Conservation (phyloP, 768 basidiomycete genomes). For the Boletus reticuloceps region DNA sequence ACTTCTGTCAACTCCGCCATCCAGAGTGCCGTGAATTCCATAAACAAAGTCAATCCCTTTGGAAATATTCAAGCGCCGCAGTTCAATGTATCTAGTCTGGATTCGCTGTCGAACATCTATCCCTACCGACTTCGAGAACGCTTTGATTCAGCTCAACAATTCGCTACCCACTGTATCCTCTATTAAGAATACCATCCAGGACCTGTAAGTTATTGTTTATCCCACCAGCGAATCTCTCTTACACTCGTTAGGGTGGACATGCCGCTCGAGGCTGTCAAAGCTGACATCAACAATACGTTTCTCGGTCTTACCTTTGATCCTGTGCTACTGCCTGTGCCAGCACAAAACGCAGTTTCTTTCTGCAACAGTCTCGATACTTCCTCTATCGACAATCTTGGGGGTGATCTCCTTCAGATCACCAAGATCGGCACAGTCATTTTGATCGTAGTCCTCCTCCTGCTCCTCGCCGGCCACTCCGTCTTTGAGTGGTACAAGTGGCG, state of each 20-base stretch:
- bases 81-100: conserved; percentile 73
- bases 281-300: conserved; percentile 88
- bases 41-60: conserved; percentile 80
- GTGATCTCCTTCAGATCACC: conserved; percentile 73
- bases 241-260: conserved; percentile 58
- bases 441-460: conserved; percentile 64
- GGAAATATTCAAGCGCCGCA: conserved; percentile 65
- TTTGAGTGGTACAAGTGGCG: conserved; percentile 92
- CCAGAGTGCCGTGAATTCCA: conserved; percentile 53
- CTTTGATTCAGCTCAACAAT: conserved; percentile 73
- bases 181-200: conserved; percentile 64
- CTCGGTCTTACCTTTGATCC: conserved; percentile 66
- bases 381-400: conserved; percentile 81
- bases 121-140: conserved; percentile 70
- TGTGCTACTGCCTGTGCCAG: conserved; percentile 73
- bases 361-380: conserved; percentile 79
- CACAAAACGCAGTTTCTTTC: conserved; percentile 64
- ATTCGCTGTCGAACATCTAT: conserved; percentile 73
- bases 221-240: background rate
- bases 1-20: conserved; percentile 66
- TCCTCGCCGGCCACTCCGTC: conserved; percentile 69
- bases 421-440: conserved; percentile 79
- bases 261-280: conserved; percentile 85
- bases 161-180: conserved; percentile 77
- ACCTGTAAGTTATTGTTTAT: conserved; percentile 51